Evolutionary conservation across 352 stramenopile genomes (phyloP).

Genomic region (Phytophthora nicotianae): DNA sequence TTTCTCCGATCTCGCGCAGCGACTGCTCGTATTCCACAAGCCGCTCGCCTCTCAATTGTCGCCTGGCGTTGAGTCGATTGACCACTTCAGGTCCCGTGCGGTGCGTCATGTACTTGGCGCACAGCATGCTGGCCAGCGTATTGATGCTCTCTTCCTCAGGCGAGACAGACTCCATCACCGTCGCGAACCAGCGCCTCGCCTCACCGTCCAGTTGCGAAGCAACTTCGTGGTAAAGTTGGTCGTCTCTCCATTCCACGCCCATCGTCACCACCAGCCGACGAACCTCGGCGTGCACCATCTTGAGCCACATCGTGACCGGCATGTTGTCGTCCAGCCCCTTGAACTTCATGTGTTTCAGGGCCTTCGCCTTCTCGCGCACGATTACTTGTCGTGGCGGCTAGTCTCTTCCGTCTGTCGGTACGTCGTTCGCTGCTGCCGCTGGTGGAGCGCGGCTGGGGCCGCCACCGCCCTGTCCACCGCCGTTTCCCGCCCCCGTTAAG

Average conservation of each 20-base stretch:
- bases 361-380: constrained; percentile 6
- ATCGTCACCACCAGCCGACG: not conserved
- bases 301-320: constrained; percentile 12
- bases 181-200: constrained; percentile 13
- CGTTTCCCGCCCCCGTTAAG: not conserved
- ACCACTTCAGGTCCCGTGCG: constrained; percentile 12
- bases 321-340: constrained; percentile 10
- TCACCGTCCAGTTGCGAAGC: constrained; percentile 7
- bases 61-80: not conserved
- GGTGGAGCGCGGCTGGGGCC: not conserved
- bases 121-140: not conserved
- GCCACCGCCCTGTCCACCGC: too few relatives aligned
- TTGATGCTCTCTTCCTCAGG: not conserved
- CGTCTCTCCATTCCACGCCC: not conserved
- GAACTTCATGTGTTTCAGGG: too few relatives aligned
- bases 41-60: constrained; percentile 3
- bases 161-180: constrained; percentile 3
- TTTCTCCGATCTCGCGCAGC: constrained; percentile 1
- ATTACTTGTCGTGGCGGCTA: not conserved
- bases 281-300: not conserved
- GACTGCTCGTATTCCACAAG: constrained; percentile 1
- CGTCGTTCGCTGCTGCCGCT: too few relatives aligned
- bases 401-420: too few relatives aligned
- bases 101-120: constrained; percentile 1
- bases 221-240: constrained; percentile 8